phyloP scores from a whole-genome alignment of 2,329 filamentous ascomycete genomes.

The Penicillium sp. region DNA sequence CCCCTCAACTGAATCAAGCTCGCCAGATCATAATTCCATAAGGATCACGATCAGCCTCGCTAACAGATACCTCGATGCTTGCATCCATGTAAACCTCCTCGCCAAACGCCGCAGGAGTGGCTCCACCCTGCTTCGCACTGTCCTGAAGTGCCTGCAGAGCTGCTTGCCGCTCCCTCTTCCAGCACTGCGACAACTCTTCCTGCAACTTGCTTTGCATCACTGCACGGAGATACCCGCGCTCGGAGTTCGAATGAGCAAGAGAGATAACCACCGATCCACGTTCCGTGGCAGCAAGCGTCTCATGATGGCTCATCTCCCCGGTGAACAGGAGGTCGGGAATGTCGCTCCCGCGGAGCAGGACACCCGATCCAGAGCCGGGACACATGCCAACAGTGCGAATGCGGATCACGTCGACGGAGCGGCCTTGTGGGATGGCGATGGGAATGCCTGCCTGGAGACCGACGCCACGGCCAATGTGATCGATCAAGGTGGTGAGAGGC shows the following conservation, averaged over 20 bases:
- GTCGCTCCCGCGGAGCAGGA: slow-evolving; percentile 59
- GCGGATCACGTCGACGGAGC: slow-evolving; percentile 54
- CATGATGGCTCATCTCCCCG: slow-evolving; percentile 91
- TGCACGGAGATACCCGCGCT: slow-evolving; percentile 76
- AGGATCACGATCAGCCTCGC: slow-evolving; percentile 80
- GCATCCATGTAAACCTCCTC: slow-evolving; percentile 55
- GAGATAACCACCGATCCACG: slow-evolving; percentile 79
- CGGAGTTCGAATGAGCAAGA: slow-evolving; percentile 91
- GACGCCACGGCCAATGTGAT: slow-evolving; percentile 62
- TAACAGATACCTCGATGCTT: slow-evolving; percentile 69
- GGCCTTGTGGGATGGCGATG: slow-evolving; percentile 64
- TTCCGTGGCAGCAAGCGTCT: slow-evolving; percentile 83
- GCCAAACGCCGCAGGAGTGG: slow-evolving; percentile 35
- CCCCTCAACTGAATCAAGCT: slow-evolving; percentile 3
- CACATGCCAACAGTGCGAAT: slow-evolving; percentile 80
- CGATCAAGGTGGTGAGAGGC: slow-evolving; percentile 60
- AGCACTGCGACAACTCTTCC: slow-evolving; percentile 58
- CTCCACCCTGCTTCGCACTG: slow-evolving; percentile 25
- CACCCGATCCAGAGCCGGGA: slow-evolving; percentile 79
- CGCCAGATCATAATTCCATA: slow-evolving; percentile 69
- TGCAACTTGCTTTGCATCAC: slow-evolving; percentile 69
- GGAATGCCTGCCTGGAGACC: slow-evolving; percentile 68
- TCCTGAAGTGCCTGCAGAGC: slow-evolving; percentile 39
- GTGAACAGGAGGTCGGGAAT: slow-evolving; percentile 81
- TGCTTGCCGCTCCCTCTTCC: slow-evolving; percentile 52